Evolutionary conservation across 352 stramenopile genomes (phyloP), one percentile per base, ranked within the genome.

Genomic region (Phytophthora crassamura): DNA sequence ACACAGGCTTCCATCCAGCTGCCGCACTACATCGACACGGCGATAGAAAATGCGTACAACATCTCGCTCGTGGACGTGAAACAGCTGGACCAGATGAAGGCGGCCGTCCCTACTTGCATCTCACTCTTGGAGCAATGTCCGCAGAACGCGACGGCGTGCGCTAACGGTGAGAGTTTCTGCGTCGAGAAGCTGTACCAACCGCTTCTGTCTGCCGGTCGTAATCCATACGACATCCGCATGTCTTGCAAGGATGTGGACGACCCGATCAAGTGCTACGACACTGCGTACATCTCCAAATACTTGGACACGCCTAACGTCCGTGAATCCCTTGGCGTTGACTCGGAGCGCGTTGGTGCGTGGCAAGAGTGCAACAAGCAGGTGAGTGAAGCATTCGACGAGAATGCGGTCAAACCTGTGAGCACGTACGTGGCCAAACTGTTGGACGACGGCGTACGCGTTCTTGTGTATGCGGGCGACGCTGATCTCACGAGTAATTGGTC

Each of bases 381-480:
- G 22, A 93, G 97, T 57, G 61, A 81, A 40, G 82, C 85, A 15
- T 98, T 99, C 60, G 71, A 57, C 5, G 41, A 53, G 8, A 61
- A 99, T 69, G 94, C 80, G 78, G 97, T 97, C 81, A 93, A 96
- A 60, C 77, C 94, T 16, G 98, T 95, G 64, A 78, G 86, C 28
- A 49, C 72, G 8, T 89, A 90, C 47, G 71, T 98, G 9, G 78
- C 82, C 0, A 86, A 97, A 33, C 62, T 99, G 50, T 73, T 99
- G 15, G 55, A 90, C 33, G 76, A 68, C 18, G 62, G 45, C 14
- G 58, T 90, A 4, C 82, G 82, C 5, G 93, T 98, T 7, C 78
- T 99, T 11, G 93, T 99, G 46, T 99, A 99, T 81, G 90, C 91
- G 10, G 97, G 97, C 40, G 97, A 99, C 71, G 81, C 93, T 22